phyloP scores from a whole-genome alignment of 257 asterid species.

The Phtheirospermum japonicum region DNA sequence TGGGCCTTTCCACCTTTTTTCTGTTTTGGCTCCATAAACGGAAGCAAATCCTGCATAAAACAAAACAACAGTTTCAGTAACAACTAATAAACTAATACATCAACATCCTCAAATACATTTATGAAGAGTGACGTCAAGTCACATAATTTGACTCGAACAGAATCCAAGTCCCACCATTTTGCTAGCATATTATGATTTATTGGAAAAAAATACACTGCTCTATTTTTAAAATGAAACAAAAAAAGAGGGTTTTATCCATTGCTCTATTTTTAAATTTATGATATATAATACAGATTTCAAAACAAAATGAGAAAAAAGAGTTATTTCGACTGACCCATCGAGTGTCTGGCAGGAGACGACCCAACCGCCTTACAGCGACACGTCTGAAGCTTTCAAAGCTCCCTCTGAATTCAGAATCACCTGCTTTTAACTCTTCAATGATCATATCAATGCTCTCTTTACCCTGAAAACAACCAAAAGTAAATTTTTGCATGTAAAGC shows the following conservation, averaged over 20 bases:
- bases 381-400: conserved; percentile 57
- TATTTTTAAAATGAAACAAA: not conserved
- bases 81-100: too few species aligned
- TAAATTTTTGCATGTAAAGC: conserved; percentile 15
- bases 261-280: not conserved
- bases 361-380: conserved; percentile 70
- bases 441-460: conserved; percentile 54
- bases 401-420: conserved; percentile 47
- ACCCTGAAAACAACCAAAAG: conserved; percentile 48
- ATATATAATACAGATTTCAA: not conserved
- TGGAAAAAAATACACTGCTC: conserved; percentile 1
- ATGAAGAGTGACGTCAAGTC: too few species aligned
- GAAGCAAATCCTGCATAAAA: conserved; percentile 62
- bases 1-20: conserved; percentile 43
- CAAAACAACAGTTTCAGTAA: not conserved
- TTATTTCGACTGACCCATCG: conserved; percentile 59
- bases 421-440: conserved; percentile 40
- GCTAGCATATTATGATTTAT: not conserved
- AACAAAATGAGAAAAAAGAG: conserved; percentile 17
- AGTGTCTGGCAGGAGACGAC: conserved; percentile 84
- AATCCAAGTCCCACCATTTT: too few species aligned
- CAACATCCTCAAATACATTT: too few species aligned
- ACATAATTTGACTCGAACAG: too few species aligned
- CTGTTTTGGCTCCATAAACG: conserved; percentile 69
- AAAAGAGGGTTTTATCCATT: not conserved